phyloP scores from a whole-genome alignment of 78 protist genomes.

The slime mould (Dictyostelium discoideum) region dicty_2.7 NC_007091.3:1496501-1497000 shows the following conservation, averaged over 20 bases:
- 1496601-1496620: conserved; percentile 24
- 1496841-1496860: not conserved
- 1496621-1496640: conserved; percentile 27
- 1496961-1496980: not conserved
- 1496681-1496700: conserved; percentile 15
- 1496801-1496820: not conserved
- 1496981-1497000: not conserved
- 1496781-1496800: not conserved
- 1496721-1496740: not conserved
- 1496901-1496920: not conserved
- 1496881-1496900: not conserved
- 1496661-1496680: not conserved
- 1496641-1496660: not conserved
- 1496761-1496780: conserved; percentile 12
- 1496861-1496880: not conserved
- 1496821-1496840: conserved; percentile 4
- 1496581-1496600: conserved; percentile 12
- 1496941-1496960: conserved; percentile 1
- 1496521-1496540: conserved; percentile 8
- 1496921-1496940: conserved; percentile 22
- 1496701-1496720: conserved; percentile 13
- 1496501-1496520: conserved; percentile 6
- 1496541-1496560: conserved; percentile 7
- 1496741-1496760: not conserved
- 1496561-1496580: conserved; percentile 18